Evolutionary conservation across 257 asterid genomes (phyloP).

Genomic region (Penstemon barbatus): DNA sequence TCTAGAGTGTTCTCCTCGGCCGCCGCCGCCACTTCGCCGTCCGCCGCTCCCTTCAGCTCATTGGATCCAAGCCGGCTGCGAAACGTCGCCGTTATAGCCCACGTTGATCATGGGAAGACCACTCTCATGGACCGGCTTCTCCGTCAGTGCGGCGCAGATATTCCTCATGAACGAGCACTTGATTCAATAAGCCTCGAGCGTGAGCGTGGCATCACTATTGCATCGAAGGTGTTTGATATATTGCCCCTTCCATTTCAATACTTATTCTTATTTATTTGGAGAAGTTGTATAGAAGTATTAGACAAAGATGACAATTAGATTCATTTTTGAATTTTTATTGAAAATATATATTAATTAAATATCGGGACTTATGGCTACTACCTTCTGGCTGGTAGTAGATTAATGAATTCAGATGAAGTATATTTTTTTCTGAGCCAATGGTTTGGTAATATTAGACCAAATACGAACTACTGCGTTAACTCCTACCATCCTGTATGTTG

Average conservation of each 20-base stretch:
- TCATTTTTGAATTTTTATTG: not conserved
- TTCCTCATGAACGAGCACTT: conserved; percentile 93
- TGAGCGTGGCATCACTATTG: conserved; percentile 94
- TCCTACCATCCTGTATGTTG: conserved; percentile 9
- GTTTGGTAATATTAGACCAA: conserved; percentile 17
- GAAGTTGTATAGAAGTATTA: not conserved
- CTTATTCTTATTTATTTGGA: not conserved
- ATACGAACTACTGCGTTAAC: not conserved
- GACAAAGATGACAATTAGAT: not conserved
- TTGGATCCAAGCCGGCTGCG: conserved; percentile 70
- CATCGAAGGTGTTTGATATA: conserved; percentile 71
- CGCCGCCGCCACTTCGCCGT: conserved; percentile 44
- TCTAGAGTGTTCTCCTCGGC: conserved; percentile 53
- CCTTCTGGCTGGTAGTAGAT: conserved; percentile 40
- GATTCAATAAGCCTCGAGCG: conserved; percentile 94
- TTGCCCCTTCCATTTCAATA: not conserved
- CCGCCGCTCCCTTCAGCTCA: conserved; percentile 37
- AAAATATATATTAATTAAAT: conserved; percentile 31
- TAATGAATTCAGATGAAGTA: conserved; percentile 40
- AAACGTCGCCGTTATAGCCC: conserved; percentile 96
- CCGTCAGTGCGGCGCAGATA: conserved; percentile 97
- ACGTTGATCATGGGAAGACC: conserved; percentile 97
- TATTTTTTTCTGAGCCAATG: conserved; percentile 69
- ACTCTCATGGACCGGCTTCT: conserved; percentile 97
- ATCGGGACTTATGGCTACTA: conserved; percentile 57